A percentile compares a stretch with the other conserved stretches of the same genome.
phyloP scores from a whole-genome alignment of 305 asterid species.

The Solanum aculeatissimum region DNA sequence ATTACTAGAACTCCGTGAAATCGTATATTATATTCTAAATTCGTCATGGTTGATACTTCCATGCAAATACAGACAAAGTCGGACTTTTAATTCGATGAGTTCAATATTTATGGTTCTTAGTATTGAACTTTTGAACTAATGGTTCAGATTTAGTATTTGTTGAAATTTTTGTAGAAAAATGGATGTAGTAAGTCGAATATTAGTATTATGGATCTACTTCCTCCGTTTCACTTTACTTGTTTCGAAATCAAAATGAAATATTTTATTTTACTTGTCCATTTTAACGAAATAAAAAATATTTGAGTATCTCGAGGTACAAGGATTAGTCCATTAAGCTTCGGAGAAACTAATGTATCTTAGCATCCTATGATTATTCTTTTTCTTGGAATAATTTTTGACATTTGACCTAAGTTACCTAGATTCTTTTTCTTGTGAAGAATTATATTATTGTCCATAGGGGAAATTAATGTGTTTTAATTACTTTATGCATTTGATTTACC shows the following conservation, averaged over 20 bases:
- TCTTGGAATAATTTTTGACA: background rate
- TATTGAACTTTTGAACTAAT: background rate
- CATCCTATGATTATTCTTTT: background rate
- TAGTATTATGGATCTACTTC: background rate
- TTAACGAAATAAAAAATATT: too few species aligned
- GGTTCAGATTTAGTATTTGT: too few species aligned
- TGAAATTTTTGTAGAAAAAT: background rate
- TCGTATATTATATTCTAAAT: too few species aligned
- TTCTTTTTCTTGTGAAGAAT: background rate
- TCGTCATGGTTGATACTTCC: background rate
- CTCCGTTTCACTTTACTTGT: too few species aligned
- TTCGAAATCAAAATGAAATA: too few species aligned
- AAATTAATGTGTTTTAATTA: background rate
- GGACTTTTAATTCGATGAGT: background rate
- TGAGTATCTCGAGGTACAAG: background rate
- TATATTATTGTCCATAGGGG: background rate
- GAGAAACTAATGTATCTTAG: background rate
- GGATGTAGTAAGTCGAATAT: too few species aligned
- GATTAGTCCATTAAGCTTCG: background rate
- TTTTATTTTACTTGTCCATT: too few species aligned
- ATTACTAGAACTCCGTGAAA: too few species aligned
- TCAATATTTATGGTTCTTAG: background rate
- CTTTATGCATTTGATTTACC: background rate
- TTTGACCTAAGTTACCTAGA: background rate
- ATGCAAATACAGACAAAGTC: background rate